Percentiles rank a stretch among this genome's conserved stretches.
phyloP scores from a whole-genome alignment of 208 protist genomes.

The Strigomonas culicis region DNA sequence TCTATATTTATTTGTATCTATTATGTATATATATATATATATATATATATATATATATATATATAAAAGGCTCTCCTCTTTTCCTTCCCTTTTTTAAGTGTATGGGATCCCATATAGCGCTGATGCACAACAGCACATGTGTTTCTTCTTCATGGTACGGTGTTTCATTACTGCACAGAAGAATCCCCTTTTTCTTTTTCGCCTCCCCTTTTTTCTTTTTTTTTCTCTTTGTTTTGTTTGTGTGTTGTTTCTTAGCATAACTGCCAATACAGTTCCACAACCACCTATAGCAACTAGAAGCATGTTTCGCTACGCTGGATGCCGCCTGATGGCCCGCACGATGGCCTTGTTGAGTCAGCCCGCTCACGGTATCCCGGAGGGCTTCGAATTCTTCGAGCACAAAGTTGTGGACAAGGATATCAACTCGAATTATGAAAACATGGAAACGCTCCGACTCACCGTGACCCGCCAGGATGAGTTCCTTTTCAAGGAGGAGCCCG shows the following conservation, averaged over 20 bases:
- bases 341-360: conserved; percentile 38
- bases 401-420: conserved; percentile 88
- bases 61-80: conserved; percentile 8
- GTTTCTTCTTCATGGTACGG: conserved; percentile 5
- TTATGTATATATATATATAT: too few relatives aligned
- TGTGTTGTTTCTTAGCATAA: background rate
- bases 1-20: too few relatives aligned
- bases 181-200: conserved; percentile 1
- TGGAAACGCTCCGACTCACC: conserved; percentile 80
- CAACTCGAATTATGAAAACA: conserved; percentile 71
- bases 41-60: too few relatives aligned
- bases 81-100: conserved; percentile 7
- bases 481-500: conserved; percentile 66
- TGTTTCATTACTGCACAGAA: background rate
- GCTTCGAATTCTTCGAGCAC: conserved; percentile 82
- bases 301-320: conserved; percentile 79
- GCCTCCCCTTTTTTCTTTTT: conserved; percentile 10
- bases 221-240: conserved; percentile 6
- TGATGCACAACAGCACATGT: conserved; percentile 1
- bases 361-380: conserved; percentile 58
- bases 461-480: conserved; percentile 91
- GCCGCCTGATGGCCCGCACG: conserved; percentile 55
- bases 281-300: background rate
- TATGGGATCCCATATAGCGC: background rate
- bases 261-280: background rate